Evolutionary conservation across 2,329 filamentous ascomycete species (phyloP).

Genomic region (Verticillium klebahnii): DNA sequence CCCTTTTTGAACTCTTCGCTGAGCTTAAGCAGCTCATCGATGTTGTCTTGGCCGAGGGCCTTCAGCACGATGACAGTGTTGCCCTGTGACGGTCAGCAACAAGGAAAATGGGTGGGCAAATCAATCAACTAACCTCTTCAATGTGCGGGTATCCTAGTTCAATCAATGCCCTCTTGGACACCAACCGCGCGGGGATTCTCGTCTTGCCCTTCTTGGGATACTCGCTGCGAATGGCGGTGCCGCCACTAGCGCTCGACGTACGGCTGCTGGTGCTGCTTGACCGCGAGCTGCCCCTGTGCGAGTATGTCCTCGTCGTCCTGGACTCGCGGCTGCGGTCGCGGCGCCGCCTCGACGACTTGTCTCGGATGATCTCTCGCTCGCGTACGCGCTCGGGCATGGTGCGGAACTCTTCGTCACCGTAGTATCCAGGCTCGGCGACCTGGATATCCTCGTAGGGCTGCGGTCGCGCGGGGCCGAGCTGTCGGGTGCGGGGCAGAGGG

Average conservation of each 20-base stretch:
- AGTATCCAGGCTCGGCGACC: slow-evolving; percentile 62
- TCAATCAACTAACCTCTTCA: slow-evolving; percentile 63
- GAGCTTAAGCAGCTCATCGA: slow-evolving; percentile 80
- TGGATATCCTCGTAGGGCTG: slow-evolving; percentile 60
- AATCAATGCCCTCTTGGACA: slow-evolving; percentile 74
- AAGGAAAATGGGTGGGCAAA: slow-evolving; percentile 32
- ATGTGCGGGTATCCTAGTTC: slow-evolving; percentile 83
- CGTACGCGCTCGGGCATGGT: slow-evolving; percentile 53
- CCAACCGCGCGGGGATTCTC: slow-evolving; percentile 74
- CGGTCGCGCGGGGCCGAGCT: slow-evolving; percentile 47
- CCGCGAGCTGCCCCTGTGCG: slow-evolving; percentile 33
- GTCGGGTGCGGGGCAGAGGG: slow-evolving; percentile 61
- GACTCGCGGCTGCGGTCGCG: slow-evolving; percentile 38
- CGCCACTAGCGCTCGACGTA: slow-evolving; percentile 41
- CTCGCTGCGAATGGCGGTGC: slow-evolving; percentile 51
- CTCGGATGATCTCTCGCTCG: slow-evolving; percentile 56
- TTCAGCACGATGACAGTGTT: slow-evolving; percentile 77
- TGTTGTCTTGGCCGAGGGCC: slow-evolving; percentile 84
- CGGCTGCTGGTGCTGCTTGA: slow-evolving; percentile 40
- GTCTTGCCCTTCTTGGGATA: slow-evolving; percentile 87
- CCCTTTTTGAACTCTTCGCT: slow-evolving; percentile 72
- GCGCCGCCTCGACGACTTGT: slow-evolving; percentile 31
- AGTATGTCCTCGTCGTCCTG: slow-evolving; percentile 31
- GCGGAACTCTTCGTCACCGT: slow-evolving; percentile 69
- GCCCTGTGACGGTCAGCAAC: slow-evolving; percentile 45